Evolutionary conservation across 805 yeast genomes (phyloP).

Genomic region (Yamadazyma paraphyllophila): DNA sequence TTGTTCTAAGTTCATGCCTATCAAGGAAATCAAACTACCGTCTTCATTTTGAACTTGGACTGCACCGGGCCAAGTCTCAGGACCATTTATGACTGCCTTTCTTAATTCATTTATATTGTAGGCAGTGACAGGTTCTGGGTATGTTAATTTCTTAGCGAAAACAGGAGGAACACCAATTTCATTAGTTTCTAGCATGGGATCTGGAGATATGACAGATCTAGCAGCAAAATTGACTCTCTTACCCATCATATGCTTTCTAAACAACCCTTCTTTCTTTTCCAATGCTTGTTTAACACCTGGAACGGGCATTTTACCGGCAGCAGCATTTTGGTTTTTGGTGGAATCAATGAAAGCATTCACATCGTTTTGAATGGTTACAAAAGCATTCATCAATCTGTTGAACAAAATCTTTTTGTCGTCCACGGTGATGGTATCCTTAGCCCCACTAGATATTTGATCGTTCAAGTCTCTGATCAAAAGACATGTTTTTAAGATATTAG

Average conservation of each 20-base stretch:
- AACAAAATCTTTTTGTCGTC: conserved; percentile 77
- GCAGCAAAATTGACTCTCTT: conserved; percentile 99
- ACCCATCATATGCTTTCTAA: conserved; percentile 99
- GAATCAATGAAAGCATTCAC: conserved; percentile 93
- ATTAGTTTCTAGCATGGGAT: conserved; percentile 95
- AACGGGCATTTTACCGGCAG: conserved; percentile 65
- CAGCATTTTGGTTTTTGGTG: conserved; percentile 76
- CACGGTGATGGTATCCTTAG: conserved; percentile 38
- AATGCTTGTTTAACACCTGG: conserved; percentile 98
- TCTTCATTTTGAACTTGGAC: conserved; percentile 93
- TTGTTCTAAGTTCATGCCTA: conserved; percentile 90
- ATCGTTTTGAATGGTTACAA: conserved; percentile 91
- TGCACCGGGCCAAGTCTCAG: conserved; percentile 99
- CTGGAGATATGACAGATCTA: conserved; percentile 98
- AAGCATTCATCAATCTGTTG: conserved; percentile 91
- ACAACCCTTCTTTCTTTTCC: conserved; percentile 97
- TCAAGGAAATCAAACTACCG: conserved; percentile 75
- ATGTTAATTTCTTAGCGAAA: conserved; percentile 90
- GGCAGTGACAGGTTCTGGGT: conserved; percentile 96
- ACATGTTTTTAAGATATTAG: conserved; percentile 77
- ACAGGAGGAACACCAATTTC: conserved; percentile 99
- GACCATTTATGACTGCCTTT: conserved; percentile 95
- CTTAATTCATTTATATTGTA: conserved; percentile 88
- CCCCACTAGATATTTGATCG: conserved; percentile 63
- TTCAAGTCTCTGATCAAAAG: conserved; percentile 83